Evolutionary conservation across 345 rosid genomes (phyloP), one percentile per base, ranked within the genome.

Genomic region (Gossypium turneri): DNA sequence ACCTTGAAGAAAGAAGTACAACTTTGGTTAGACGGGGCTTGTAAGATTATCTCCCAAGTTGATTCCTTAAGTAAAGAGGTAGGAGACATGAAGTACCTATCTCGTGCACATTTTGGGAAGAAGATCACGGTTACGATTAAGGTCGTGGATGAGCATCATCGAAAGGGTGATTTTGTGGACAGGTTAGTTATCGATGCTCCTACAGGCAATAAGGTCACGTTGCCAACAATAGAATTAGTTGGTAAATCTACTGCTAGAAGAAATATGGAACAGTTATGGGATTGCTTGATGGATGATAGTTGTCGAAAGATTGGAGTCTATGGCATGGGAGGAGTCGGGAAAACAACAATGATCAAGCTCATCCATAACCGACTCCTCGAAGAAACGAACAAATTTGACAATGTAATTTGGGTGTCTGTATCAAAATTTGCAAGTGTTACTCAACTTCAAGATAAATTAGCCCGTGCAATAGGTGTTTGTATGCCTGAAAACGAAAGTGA

Each of bases 241-340:
- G 76, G 76, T 24, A 44, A 60, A 4, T 25, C 43, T 25, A 47
- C 76, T 5, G 45, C 27, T 4, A 73, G 64, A 29, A 24, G 15
- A 0, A 73, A 47, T 11, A 20, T 27, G 43, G 22, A 73, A 20
- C 55, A 57, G 8, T 15, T 72, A 11, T 72, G 75, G 75, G 50
- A 17, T n/a, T 57, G 12, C n/a, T 59, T 58, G 66, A 72, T 72
- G 43, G 53, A 27, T 38, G 55, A 58, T 43, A 19, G 9, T 5
- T 62, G 4, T 16, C 12, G 27, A 9, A 59, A 56, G 55, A 56
- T 58, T 12, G 75, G 66, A 58, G 75, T 56, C 43, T 41, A 57
- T 72, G 75, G 66, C 7, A 72, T 72, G 52, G 65, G 67, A 19
- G 60, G 75, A 47, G 61, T 43, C 12, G 66, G 75, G 24, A 58